Conservation (phyloP, 306 rosid species). For the Rubus idaeus region DNA sequence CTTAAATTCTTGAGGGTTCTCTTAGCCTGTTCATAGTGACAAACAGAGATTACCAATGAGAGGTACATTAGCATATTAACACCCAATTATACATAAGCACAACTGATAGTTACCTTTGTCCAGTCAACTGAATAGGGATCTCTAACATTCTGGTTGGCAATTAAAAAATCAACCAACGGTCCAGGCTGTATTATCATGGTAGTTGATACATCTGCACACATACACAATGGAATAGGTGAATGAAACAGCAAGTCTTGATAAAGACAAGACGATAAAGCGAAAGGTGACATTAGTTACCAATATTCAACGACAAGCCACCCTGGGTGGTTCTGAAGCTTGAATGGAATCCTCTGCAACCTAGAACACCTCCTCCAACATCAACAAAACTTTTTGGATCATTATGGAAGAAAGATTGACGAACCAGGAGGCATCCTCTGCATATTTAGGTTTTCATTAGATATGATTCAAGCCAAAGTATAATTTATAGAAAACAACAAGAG, state of each 20-base stretch:
- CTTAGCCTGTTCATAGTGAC: constrained; percentile 61
- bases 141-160: constrained; percentile 69
- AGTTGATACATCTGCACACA: constrained; percentile 73
- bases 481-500: not conserved
- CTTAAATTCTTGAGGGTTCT: constrained; percentile 75
- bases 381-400: constrained; percentile 55
- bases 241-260: not conserved
- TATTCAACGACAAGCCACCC: constrained; percentile 78
- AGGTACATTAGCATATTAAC: not conserved
- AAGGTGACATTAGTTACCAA: constrained; percentile 41
- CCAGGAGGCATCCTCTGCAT: constrained; percentile 93
- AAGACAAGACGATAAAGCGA: not conserved
- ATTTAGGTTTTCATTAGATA: not conserved
- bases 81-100: not conserved
- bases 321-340: constrained; percentile 91
- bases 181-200: constrained; percentile 89
- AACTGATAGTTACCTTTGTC: constrained; percentile 58
- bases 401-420: constrained; percentile 83
- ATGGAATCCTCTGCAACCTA: constrained; percentile 87
- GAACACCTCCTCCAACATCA: constrained; percentile 90
- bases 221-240: not conserved
- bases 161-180: constrained; percentile 85
- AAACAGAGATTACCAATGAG: not conserved
- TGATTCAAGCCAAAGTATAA: not conserved
- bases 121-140: constrained; percentile 75